Conservation (phyloP, 805 yeast genomes). For the Yarrowia sp. region DNA sequence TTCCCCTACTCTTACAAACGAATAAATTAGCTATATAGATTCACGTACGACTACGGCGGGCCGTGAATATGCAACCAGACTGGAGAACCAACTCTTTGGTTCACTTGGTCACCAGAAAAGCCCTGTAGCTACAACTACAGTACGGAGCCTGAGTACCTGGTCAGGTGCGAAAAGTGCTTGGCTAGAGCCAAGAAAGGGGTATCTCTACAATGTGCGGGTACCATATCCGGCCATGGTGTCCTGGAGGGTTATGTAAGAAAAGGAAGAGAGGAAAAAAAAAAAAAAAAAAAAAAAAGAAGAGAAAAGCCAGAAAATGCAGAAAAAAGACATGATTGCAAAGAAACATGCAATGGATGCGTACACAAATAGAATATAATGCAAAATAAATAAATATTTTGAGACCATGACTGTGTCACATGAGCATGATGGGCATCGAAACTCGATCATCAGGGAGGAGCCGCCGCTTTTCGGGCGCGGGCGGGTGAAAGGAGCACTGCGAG, state of each 20-base stretch:
- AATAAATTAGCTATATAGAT: neutral
- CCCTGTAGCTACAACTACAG: neutral
- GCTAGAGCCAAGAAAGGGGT: neutral
- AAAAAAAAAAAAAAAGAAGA: neutral
- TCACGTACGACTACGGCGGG: neutral
- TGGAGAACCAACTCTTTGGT: neutral
- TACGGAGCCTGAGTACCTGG: too few relatives aligned
- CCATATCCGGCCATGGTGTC: neutral
- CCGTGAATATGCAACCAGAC: neutral
- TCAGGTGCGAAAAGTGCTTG: neutral
- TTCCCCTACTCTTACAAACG: neutral
- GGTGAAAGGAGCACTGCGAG: neutral
- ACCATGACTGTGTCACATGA: slow-evolving; percentile 7
- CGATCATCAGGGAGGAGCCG: slow-evolving; percentile 2
- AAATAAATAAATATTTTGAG: slow-evolving; percentile 22
- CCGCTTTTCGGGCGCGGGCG: neutral
- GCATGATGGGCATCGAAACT: neutral
- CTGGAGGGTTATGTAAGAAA: neutral
- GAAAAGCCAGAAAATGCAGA: neutral
- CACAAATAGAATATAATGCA: slow-evolving; percentile 11
- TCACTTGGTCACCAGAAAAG: too few relatives aligned
- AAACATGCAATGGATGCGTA: slow-evolving; percentile 27
- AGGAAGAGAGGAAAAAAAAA: neutral
- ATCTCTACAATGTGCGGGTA: neutral
- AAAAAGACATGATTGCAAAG: neutral